A percentile compares a stretch with the other conserved stretches of the same genome.
Conservation (phyloP, 2,329 filamentous ascomycete species). For the Exophiala spinifera region DNA sequence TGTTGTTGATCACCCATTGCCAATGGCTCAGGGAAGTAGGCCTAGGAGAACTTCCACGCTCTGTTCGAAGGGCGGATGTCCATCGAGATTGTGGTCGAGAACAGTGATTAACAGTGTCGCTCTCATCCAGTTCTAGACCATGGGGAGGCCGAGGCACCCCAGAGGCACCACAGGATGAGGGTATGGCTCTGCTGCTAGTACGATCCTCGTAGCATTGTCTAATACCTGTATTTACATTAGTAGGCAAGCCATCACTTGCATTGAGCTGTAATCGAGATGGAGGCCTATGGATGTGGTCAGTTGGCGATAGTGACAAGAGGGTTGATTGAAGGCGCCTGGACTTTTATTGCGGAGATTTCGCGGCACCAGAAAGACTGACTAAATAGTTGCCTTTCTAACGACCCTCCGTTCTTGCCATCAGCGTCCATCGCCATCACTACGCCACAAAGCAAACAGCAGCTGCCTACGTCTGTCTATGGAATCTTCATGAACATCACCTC, state of each 20-base stretch:
- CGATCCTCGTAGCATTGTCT: background rate
- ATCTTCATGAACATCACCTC: background rate
- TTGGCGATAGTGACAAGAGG: background rate
- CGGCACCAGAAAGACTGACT: background rate
- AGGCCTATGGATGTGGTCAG: constrained; percentile 5
- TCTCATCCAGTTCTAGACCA: background rate
- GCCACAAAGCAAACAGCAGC: too few relatives aligned
- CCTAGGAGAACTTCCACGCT: too few relatives aligned
- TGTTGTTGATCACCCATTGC: background rate
- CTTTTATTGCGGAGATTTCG: background rate
- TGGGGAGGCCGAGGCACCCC: too few relatives aligned
- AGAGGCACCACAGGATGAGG: too few relatives aligned
- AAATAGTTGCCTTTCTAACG: background rate
- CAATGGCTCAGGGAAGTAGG: background rate
- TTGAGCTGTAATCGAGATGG: background rate
- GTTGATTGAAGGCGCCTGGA: constrained; percentile 11
- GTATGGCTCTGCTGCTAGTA: background rate
- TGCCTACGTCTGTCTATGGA: too few relatives aligned
- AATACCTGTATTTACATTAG: constrained; percentile 19
- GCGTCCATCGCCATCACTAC: too few relatives aligned
- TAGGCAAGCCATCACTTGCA: constrained; percentile 21
- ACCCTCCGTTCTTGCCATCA: background rate
- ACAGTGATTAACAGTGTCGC: background rate
- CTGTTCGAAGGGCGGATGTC: background rate
- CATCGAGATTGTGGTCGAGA: background rate